Evolutionary conservation across 2,329 filamentous ascomycete species (phyloP).

Genomic region (Fusarium graminum): DNA sequence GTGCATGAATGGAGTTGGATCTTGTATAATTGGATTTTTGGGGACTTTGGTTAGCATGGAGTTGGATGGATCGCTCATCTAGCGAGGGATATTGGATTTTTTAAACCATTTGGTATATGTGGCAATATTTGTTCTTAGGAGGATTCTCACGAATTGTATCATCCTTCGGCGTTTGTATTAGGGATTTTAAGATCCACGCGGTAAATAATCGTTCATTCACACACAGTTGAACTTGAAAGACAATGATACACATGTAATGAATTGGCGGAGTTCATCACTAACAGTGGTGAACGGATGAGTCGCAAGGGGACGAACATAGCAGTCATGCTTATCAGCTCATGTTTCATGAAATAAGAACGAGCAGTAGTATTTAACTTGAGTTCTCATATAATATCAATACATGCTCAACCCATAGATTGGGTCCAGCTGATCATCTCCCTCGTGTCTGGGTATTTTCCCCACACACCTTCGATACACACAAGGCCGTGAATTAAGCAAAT

Average conservation of each 20-base stretch:
- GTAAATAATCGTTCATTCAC: background rate
- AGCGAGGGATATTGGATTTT: conserved; percentile 8
- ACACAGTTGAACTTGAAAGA: background rate
- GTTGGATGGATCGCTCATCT: conserved; percentile 19
- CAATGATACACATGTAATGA: background rate
- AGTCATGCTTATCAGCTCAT: background rate
- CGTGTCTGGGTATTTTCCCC: conserved; percentile 19
- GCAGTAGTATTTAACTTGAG: conserved; percentile 26
- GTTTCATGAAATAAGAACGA: background rate
- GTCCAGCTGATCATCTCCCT: conserved; percentile 5
- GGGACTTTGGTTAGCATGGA: conserved; percentile 36
- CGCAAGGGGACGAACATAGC: background rate
- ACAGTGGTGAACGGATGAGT: background rate
- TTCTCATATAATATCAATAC: conserved; percentile 25
- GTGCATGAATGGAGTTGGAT: background rate
- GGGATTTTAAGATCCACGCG: background rate
- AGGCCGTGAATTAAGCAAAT: conserved; percentile 29
- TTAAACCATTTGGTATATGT: conserved; percentile 3
- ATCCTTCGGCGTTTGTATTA: background rate
- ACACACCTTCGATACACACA: conserved; percentile 18
- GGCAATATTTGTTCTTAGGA: background rate
- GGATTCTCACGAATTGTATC: background rate
- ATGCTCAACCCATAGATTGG: conserved; percentile 3
- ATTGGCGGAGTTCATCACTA: background rate
- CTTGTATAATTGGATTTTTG: conserved; percentile 22